phyloP scores from a whole-genome alignment of 495 filamentous ascomycete genomes.

The Ascodesmis nigricans region DNA sequence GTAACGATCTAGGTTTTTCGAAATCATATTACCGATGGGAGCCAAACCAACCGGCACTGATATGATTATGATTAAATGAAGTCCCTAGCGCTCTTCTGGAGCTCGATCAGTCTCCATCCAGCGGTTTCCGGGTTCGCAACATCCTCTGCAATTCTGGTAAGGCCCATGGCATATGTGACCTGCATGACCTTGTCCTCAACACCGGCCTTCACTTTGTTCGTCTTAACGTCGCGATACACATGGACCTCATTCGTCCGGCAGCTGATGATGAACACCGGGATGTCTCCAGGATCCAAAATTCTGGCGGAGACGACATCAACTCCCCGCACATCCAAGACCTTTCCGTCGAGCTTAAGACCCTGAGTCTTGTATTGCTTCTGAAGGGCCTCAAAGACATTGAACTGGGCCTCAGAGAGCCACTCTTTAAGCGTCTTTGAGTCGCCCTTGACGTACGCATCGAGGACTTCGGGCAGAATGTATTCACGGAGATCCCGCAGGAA shows the following conservation, averaged over 20 bases:
- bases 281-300: constrained; percentile 87
- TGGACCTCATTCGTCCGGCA: constrained; percentile 96
- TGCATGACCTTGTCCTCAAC: constrained; percentile 98
- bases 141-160: constrained; percentile 80
- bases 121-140: constrained; percentile 91
- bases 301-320: constrained; percentile 78
- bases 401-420: constrained; percentile 91
- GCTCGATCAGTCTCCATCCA: constrained; percentile 89
- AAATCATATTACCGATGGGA: too few species aligned
- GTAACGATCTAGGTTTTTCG: too few species aligned
- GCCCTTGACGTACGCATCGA: constrained; percentile 94
- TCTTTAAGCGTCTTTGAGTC: constrained; percentile 75
- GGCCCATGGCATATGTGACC: constrained; percentile 91
- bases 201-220: constrained; percentile 71
- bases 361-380: constrained; percentile 85
- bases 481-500: constrained; percentile 89
- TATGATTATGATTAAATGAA: constrained; percentile 70
- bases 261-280: constrained; percentile 91
- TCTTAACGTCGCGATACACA: constrained; percentile 81
- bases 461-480: constrained; percentile 91
- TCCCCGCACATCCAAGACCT: constrained; percentile 79
- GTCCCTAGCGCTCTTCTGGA: constrained; percentile 95
- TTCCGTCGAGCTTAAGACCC: constrained; percentile 79
- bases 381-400: constrained; percentile 77
- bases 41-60: too few species aligned